These are phyloP conservation scores for Ceratocystis harringtonii DNA, from an alignment of 2,329 filamentous ascomycete genomes.

Conservation along the genomic window DNA sequence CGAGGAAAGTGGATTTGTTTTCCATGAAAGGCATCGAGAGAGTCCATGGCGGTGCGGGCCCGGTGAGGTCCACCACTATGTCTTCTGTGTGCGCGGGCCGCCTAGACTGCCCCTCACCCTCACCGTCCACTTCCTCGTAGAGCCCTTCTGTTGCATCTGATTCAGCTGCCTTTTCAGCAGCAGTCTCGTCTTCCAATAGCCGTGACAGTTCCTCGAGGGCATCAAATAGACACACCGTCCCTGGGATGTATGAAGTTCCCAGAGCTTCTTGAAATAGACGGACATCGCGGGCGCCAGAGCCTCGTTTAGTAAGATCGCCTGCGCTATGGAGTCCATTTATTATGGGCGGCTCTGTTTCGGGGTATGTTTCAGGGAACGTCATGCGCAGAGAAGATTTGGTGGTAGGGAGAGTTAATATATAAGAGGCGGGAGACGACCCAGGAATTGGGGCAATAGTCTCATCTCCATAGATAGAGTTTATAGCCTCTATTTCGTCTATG, in stretches of 20 bases:
- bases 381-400: constrained; percentile 43
- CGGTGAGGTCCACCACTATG: constrained; percentile 17
- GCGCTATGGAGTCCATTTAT: constrained; percentile 69
- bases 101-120: background rate
- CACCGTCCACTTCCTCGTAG: constrained; percentile 14
- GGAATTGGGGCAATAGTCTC: constrained; percentile 39
- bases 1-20: constrained; percentile 78
- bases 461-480: constrained; percentile 71
- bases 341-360: constrained; percentile 48
- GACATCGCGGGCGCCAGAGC: constrained; percentile 58
- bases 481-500: constrained; percentile 59
- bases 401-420: constrained; percentile 53
- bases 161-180: constrained; percentile 20
- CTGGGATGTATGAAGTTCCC: constrained; percentile 51
- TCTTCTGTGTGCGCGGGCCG: constrained; percentile 9
- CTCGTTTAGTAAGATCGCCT: constrained; percentile 49
- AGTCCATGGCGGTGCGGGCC: constrained; percentile 45
- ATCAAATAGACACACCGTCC: constrained; percentile 77
- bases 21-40: constrained; percentile 61
- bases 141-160: constrained; percentile 19
- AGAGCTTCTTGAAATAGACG: constrained; percentile 53
- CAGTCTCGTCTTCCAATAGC: constrained; percentile 25
- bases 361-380: constrained; percentile 60
- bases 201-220: constrained; percentile 61
- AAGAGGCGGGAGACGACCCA: constrained; percentile 24